These are phyloP conservation scores for Penicillium cataractarum DNA, from an alignment of 495 filamentous ascomycete species.

Conservation along the genomic window DNA sequence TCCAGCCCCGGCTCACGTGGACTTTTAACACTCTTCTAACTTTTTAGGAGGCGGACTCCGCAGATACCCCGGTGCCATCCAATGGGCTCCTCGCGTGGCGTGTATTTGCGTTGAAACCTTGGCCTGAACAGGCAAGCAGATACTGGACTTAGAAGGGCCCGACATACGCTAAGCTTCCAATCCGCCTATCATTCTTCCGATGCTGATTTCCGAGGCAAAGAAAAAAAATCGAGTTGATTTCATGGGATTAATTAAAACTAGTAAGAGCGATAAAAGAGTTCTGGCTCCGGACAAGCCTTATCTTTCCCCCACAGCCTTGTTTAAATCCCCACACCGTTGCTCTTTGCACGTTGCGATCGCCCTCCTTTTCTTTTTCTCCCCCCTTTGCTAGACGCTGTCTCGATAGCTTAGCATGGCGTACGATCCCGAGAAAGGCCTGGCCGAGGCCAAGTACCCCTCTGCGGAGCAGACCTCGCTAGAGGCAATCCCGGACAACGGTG, in stretches of 20 bases:
- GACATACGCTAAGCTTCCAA: constrained; percentile 2
- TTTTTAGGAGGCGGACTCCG: constrained; percentile 8
- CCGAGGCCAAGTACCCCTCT: constrained; percentile 8
- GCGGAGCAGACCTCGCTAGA: constrained; percentile 16
- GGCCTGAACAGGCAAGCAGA: background rate
- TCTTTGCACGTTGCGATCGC: background rate
- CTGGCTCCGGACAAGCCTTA: constrained; percentile 1
- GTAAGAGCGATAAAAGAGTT: background rate
- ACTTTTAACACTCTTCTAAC: background rate
- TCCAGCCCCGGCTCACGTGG: background rate
- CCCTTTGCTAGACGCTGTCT: background rate
- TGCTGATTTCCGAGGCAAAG: background rate
- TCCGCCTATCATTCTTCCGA: constrained; percentile 2
- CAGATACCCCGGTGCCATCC: constrained; percentile 6
- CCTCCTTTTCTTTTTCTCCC: background rate
- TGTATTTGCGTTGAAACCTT: background rate
- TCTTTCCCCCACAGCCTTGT: constrained; percentile 9
- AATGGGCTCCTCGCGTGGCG: constrained; percentile 8
- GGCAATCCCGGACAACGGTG: constrained; percentile 5
- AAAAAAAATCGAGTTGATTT: background rate
- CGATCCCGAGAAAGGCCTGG: constrained; percentile 20
- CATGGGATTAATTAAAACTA: background rate
- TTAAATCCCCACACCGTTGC: constrained; percentile 6
- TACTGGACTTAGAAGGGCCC: background rate
- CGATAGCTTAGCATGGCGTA: constrained; percentile 9